Base-by-base conservation (phyloP, 441 rosid species). In the Brassica hybrid region DNA sequence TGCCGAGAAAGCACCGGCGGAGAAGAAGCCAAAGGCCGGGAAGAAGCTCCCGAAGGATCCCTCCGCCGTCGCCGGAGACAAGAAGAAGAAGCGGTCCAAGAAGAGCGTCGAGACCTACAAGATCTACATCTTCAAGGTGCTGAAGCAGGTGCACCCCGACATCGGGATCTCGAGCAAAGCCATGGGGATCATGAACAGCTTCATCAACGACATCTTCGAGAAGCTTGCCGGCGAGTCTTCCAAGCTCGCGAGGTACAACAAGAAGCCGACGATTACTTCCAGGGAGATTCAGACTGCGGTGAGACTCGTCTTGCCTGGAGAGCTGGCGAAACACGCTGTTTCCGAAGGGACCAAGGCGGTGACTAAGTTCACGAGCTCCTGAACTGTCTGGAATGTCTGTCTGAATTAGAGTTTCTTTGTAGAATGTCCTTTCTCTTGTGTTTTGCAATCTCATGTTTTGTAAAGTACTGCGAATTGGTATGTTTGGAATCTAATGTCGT, bases 71-170 rank as follows among this genome's bases (percentile, higher is more conserved):
- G 80, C 77, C 4, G 83, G 83, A 8, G 77, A 72, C n/a, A 76
- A 80, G 77, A 80, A 80, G 80, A 80, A 45, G 13, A 80, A 80
- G 78, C 52, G 52, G 1, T 43, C 52, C 61, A 80, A 80, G 80
- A 80, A 80, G 80, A 80, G 71, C 58, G 7, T 41, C 7, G 80
- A 76, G 80, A 80, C 83, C 0, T 80, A 80, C 83, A 80, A 80
- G 80, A 80, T 76, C 67, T 80, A 80, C 45, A 38, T 38, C 45
- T 38, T 43, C 50, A 43, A 43, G 50, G 50, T 43, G 50, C 14
- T 43, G 50, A 43, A 43, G 50, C 50, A 43, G 14, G 50, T 43
- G 0, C 50, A 43, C 14, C 14, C 50, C 1, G 14, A 43, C 14
- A 43, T 43, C 14, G 14, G 14, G 50, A 43, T 43, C 50, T 43